Conservation (phyloP, 495 filamentous ascomycete genomes). For the Podospora appendiculata region DNA sequence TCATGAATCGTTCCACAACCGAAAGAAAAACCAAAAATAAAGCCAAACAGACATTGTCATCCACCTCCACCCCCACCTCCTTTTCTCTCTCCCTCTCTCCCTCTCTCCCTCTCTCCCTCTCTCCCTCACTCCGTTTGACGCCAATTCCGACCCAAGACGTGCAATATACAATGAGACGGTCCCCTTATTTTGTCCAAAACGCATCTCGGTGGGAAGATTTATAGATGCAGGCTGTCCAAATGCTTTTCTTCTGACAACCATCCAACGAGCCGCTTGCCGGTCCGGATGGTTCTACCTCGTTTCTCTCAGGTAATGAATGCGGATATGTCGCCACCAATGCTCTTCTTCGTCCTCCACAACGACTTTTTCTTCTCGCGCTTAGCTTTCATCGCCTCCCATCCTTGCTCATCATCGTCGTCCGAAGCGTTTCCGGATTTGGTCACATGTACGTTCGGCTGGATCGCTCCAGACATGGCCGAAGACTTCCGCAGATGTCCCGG, state of each 20-base stretch:
- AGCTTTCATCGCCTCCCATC: conserved; percentile 80
- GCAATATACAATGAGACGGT: not conserved
- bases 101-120: too few species aligned
- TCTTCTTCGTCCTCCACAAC: conserved; percentile 63
- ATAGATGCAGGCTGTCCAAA: not conserved
- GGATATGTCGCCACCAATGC: conserved; percentile 29
- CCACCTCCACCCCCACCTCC: not conserved
- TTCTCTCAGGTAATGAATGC: conserved; percentile 29
- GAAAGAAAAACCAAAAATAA: not conserved
- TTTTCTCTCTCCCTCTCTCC: not conserved
- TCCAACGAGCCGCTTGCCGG: too few species aligned
- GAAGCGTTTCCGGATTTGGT: conserved; percentile 23
- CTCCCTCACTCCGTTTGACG: not conserved
- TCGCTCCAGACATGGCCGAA: conserved; percentile 44
- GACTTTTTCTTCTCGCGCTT: conserved; percentile 75
- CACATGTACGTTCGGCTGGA: conserved; percentile 18
- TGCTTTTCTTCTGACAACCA: not conserved
- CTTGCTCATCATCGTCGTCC: conserved; percentile 75
- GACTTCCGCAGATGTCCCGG: conserved; percentile 33
- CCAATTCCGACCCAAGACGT: not conserved
- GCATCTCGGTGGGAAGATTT: not conserved
- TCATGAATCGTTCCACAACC: conserved; percentile 20
- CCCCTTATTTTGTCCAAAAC: not conserved
- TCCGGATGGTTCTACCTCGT: not conserved
- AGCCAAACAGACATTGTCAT: not conserved